Percentiles rank a stretch among this genome's conserved stretches.
Evolutionary conservation across 2,329 filamentous ascomycete genomes (phyloP).

Genomic region (Botryosphaeria dothidea): DNA sequence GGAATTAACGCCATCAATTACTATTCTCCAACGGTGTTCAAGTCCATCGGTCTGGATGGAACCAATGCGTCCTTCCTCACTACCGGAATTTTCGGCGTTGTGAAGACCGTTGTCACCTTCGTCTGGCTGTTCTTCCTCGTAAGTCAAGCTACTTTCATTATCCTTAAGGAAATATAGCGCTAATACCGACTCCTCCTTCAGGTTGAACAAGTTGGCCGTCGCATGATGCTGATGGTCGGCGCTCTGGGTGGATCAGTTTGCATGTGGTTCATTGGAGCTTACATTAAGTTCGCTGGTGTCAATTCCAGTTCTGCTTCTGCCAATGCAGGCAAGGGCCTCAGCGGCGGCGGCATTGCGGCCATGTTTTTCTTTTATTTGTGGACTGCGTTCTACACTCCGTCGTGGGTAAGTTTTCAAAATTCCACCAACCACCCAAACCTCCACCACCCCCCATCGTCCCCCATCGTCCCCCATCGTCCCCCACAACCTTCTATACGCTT

Average conservation of each 20-base stretch:
- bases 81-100: conserved; percentile 75
- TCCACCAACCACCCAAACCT: not conserved
- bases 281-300: conserved; percentile 50
- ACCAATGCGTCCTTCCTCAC: conserved; percentile 63
- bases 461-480: conserved; percentile 27
- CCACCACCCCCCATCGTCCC: conserved; percentile 24
- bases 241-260: conserved; percentile 62
- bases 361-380: conserved; percentile 75
- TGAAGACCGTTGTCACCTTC: conserved; percentile 70
- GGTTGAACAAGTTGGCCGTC: conserved; percentile 65
- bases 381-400: conserved; percentile 69
- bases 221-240: conserved; percentile 66
- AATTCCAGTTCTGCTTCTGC: conserved; percentile 38
- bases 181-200: too few relatives aligned
- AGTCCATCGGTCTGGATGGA: conserved; percentile 61
- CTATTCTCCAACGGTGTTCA: conserved; percentile 64
- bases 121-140: conserved; percentile 69
- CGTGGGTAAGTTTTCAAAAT: conserved; percentile 28
- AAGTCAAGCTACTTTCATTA: too few relatives aligned
- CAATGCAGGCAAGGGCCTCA: conserved; percentile 38
- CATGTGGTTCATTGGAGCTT: conserved; percentile 66
- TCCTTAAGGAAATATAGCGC: too few relatives aligned
- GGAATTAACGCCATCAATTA: conserved; percentile 44
- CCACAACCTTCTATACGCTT: conserved; percentile 51
- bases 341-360: conserved; percentile 57